Evolutionary conservation across 306 rosid species (phyloP).

Genomic region (Glycyrrhiza uralensis): DNA sequence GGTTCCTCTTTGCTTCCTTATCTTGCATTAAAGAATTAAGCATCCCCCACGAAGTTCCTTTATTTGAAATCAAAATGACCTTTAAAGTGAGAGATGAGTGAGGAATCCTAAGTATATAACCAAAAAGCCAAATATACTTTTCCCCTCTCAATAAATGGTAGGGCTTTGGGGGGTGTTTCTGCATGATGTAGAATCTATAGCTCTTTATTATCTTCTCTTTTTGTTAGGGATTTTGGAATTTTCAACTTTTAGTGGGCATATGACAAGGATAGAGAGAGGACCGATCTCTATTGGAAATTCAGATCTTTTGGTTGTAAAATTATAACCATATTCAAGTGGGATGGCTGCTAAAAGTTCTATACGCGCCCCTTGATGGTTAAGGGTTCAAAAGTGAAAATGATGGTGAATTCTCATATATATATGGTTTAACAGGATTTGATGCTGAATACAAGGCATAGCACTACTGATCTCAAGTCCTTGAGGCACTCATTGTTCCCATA

Average conservation of each 20-base stretch:
- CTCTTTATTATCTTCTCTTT: slow-evolving; percentile 48
- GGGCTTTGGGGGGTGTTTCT: slow-evolving; percentile 17
- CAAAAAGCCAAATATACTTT: slow-evolving; percentile 64
- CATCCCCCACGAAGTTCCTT: slow-evolving; percentile 25
- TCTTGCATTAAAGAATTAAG: slow-evolving; percentile 28
- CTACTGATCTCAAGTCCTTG: slow-evolving; percentile 45
- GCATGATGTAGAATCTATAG: slow-evolving; percentile 41
- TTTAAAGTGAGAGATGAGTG: slow-evolving; percentile 39
- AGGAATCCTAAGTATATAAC: slow-evolving; percentile 77
- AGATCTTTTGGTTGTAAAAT: slow-evolving; percentile 39
- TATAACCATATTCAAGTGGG: slow-evolving; percentile 46
- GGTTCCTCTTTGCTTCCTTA: slow-evolving; percentile 26
- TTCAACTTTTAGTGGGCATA: slow-evolving; percentile 49
- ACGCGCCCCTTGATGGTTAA: slow-evolving; percentile 34
- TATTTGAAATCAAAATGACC: slow-evolving; percentile 29
- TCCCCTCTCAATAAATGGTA: slow-evolving; percentile 32
- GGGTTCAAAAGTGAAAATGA: slow-evolving; percentile 73
- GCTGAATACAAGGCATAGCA: slow-evolving; percentile 78
- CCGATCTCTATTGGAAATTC: slow-evolving; percentile 36
- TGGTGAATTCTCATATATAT: slow-evolving; percentile 43
- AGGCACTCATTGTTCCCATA: slow-evolving; percentile 54
- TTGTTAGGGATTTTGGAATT: slow-evolving; percentile 37
- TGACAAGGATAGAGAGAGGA: slow-evolving; percentile 43
- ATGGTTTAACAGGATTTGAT: slow-evolving; percentile 52
- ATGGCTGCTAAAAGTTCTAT: slow-evolving; percentile 40